phyloP scores from a whole-genome alignment of 2,329 filamentous ascomycete genomes.

The Pyrenophora seminiperda region DNA sequence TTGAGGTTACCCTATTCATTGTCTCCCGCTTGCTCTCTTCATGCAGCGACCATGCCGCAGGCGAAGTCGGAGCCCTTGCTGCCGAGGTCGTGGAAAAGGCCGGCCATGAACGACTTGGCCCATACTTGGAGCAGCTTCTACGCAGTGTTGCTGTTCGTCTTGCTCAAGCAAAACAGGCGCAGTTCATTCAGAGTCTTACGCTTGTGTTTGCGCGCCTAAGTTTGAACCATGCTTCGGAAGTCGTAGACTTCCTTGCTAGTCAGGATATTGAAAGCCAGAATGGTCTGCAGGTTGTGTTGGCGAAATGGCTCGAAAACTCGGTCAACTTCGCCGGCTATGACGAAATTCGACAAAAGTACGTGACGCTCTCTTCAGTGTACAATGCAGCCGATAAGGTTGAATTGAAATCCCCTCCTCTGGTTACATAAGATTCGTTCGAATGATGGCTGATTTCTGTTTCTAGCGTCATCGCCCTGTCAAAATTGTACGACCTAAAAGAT shows the following conservation, averaged over 20 bases:
- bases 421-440: not conserved
- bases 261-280: conserved; percentile 79
- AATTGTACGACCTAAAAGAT: conserved; percentile 87
- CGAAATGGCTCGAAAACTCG: conserved; percentile 97
- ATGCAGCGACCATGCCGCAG: conserved; percentile 84
- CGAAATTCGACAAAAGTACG: conserved; percentile 93
- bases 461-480: conserved; percentile 89
- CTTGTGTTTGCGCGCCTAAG: conserved; percentile 92
- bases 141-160: conserved; percentile 86
- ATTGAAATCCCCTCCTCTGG: not conserved
- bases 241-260: conserved; percentile 87
- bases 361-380: conserved; percentile 18
- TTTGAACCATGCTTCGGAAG: conserved; percentile 81
- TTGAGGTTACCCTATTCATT: conserved; percentile 88
- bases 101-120: conserved; percentile 86
- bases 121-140: conserved; percentile 85
- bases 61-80: conserved; percentile 93
- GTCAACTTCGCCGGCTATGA: conserved; percentile 98
- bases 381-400: too few relatives aligned
- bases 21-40: conserved; percentile 88
- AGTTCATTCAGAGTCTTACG: conserved; percentile 94
- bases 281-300: conserved; percentile 85
- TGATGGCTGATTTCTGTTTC: conserved; percentile 16
- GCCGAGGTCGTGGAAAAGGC: conserved; percentile 96
- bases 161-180: conserved; percentile 78